Evolutionary conservation across 1,284 basidiomycete species (phyloP), one percentile per base, ranked within the genome.

Genomic region (Trichosporon asahii): DNA sequence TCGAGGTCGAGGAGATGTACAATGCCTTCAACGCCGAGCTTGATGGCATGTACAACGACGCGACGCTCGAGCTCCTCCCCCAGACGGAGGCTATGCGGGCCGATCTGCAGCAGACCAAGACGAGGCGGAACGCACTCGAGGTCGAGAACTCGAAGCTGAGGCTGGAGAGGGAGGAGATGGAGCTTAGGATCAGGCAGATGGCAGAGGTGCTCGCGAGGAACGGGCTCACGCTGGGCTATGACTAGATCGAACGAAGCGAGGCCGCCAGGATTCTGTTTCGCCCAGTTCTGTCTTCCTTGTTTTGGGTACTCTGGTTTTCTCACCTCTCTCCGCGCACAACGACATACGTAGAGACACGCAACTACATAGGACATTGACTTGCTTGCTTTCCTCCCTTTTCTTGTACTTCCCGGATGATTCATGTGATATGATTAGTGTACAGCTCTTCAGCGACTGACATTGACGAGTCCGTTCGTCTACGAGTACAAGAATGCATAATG

Each of bases 21-120:
- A 91, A 94, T 85, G 90, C 92, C 3, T 95, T 96, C 85, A 95
- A 95, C 78, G 92, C 93, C 75, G 94, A 95, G 79, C 86, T 96
- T 44, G 92, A 94, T 75, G 88, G 88, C 40, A 93, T 95, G 91
- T 95, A 89, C 83, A 89, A 90, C 67, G 91, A 93, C 70, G 88
- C 88, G 21, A 88, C 89, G 70, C 86, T 94, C 66, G 65, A 46
- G 12, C 91, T 92, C 15, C 88, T 89, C 15, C 88, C 90, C 57
- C 91, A 93, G 75, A 91, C 92, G 1, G 92, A 90, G 14, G 90
- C 90, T 0, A 87, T 95, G 87, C 87, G 88, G 21, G 84, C 84
- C 63, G 91, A 95, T 78, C 84, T 95, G 49, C 87, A 88, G 73
- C 81, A 86, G 72, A 88, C 92, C 23, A 94, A 94, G 82, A 88